Evolutionary conservation across 768 basidiomycete species (phyloP).

Genomic region (Jaapia argillacea): DNA sequence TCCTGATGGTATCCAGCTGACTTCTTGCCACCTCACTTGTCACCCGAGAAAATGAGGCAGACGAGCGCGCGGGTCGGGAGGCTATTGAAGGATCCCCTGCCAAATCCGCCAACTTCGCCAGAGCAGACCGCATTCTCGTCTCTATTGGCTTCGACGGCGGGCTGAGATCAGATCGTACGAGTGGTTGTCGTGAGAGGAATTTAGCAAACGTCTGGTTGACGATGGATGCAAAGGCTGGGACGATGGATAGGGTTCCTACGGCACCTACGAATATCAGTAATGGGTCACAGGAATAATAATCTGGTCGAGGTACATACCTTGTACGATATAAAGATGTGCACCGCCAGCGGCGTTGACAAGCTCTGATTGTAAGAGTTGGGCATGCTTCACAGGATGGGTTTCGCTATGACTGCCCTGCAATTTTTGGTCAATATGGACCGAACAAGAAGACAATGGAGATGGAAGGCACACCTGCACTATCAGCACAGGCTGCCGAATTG

Average conservation of each 20-base stretch:
- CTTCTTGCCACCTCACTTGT: constrained; percentile 37
- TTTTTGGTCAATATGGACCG: background rate
- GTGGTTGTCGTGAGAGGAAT: constrained; percentile 50
- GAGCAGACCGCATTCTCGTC: constrained; percentile 46
- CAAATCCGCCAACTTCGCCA: constrained; percentile 44
- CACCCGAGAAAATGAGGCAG: constrained; percentile 61
- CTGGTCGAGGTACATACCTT: constrained; percentile 30
- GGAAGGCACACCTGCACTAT: constrained; percentile 48
- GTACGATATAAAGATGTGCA: constrained; percentile 46
- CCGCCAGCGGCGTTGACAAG: constrained; percentile 40
- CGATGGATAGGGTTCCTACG: constrained; percentile 41
- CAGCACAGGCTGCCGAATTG: constrained; percentile 52
- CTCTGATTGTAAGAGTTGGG: constrained; percentile 40
- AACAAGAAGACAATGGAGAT: background rate
- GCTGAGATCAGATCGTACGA: constrained; percentile 35
- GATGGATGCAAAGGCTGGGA: constrained; percentile 46
- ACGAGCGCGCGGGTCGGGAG: constrained; percentile 43
- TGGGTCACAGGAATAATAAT: constrained; percentile 6
- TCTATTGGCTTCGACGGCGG: constrained; percentile 22
- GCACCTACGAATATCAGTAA: constrained; percentile 32
- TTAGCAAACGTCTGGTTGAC: constrained; percentile 53
- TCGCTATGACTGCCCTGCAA: constrained; percentile 51
- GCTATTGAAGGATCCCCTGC: constrained; percentile 33
- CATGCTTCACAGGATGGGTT: constrained; percentile 42
- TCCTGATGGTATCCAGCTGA: constrained; percentile 38